A percentile compares a stretch with the other conserved stretches of the same genome.
Evolutionary conservation across 768 basidiomycete species (phyloP).

Genomic region (Hygrophoropsis aurantiaca): DNA sequence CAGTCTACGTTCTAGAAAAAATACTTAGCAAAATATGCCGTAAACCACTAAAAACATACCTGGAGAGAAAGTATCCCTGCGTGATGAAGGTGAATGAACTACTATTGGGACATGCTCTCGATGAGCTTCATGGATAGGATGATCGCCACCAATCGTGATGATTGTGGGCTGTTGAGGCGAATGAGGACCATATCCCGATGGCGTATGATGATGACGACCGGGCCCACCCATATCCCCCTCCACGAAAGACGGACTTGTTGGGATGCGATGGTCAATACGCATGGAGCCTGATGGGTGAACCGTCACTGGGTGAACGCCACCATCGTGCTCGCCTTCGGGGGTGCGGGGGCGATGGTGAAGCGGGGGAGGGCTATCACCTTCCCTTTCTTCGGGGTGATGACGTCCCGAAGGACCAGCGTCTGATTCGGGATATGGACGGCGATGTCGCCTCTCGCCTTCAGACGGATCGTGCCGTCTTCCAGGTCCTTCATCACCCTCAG

Average conservation of each 20-base stretch:
- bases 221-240: too few relatives aligned
- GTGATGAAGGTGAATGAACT: slow-evolving; percentile 1
- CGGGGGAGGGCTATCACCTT: slow-evolving; percentile 12
- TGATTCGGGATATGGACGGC: not conserved
- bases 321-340: not conserved
- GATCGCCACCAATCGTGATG: slow-evolving; percentile 23
- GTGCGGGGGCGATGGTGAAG: slow-evolving; percentile 6
- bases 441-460: too few relatives aligned
- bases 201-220: too few relatives aligned
- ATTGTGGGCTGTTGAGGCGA: slow-evolving; percentile 28
- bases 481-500: not conserved
- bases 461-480: not conserved
- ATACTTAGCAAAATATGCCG: not conserved
- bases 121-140: not conserved
- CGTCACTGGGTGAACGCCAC: too few relatives aligned
- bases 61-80: slow-evolving; percentile 1
- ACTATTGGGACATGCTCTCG: not conserved
- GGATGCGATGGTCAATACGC: too few relatives aligned
- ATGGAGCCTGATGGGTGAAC: too few relatives aligned
- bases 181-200: slow-evolving; percentile 5
- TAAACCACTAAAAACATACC: slow-evolving; percentile 13
- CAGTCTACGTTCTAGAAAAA: slow-evolving; percentile 13
- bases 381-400: slow-evolving; percentile 9
- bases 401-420: slow-evolving; percentile 1
- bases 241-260: too few relatives aligned